Base-by-base conservation (phyloP, 1,284 basidiomycete genomes). In the Ceratobasidium sp. region DNA sequence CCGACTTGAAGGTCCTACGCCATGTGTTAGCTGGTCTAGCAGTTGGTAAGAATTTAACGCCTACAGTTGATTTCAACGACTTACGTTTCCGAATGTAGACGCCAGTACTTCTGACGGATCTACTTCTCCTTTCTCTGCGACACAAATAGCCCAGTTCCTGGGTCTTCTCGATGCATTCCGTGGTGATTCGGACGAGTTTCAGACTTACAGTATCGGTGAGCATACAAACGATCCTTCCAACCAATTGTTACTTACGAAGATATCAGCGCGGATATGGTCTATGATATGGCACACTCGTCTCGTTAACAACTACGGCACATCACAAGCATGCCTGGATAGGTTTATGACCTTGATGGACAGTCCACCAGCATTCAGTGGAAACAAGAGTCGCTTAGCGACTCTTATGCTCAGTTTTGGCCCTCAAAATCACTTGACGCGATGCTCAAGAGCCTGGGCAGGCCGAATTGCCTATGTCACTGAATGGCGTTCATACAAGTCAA, bases 271-370 rank as follows among this genome's bases (percentile, higher is more conserved):
- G 14, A 11, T 71, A 2, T 71, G 67, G 67, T 27, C 14, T 31
- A 71, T 71, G 56, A 71, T 71, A 17, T 71, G 67, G 67, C 54
- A 71, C 50, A 54, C 56, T 6, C 67, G 67, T n/a, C 48, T 56
- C 19, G 44, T 54, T 14, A 67, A 67, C 22, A 56, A 47, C 53
- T 67, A 44, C 29, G 65, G 65, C 1, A 29, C 51, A 3, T 41
- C 51, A 11, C 15, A 53, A 3, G 65, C 65, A 4, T 56, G 65
- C 33, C 24, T 67, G n/a, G 65, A 67, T 22, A 50, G 65, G 17
- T 67, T 67, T 47, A 31, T 22, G 7, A 2, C 24, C 0, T 22
- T 67, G 17, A 44, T 51, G 36, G 53, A 57, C 1, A 17, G 31
- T 14, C 53, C 65, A 5, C 53, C 51, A 17, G 44, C 36, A 5